Conservation (phyloP, 192 early-diverging fungal species). For the Fimicolochytrium jonesii region DNA sequence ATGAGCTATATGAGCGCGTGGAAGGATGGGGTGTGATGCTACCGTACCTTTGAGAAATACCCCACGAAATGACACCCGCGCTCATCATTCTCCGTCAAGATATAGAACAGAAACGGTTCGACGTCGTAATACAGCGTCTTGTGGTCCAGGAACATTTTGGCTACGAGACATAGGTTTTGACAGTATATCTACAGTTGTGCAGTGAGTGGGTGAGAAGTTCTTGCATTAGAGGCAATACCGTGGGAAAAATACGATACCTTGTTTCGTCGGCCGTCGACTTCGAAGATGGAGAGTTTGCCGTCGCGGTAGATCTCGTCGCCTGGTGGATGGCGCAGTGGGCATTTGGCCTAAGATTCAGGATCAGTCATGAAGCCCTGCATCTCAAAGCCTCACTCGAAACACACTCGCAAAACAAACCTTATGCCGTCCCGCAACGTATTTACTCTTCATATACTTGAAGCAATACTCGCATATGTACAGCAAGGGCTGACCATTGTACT, state of each 20-base stretch:
- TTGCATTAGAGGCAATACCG: neutral
- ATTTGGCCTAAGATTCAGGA: no score
- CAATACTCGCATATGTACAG: slow-evolving; percentile 90
- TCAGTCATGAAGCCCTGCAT: neutral
- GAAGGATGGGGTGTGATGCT: neutral
- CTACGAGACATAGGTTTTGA: slow-evolving; percentile 89
- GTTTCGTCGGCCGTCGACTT: slow-evolving; percentile 82
- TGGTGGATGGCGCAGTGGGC: slow-evolving; percentile 68
- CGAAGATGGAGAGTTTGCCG: slow-evolving; percentile 56
- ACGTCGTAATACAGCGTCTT: slow-evolving; percentile 97
- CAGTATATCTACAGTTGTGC: slow-evolving; percentile 72
- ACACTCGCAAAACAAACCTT: slow-evolving; percentile 34
- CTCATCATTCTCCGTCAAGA: slow-evolving; percentile 62
- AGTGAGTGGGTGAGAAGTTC: neutral
- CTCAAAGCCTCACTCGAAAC: neutral
- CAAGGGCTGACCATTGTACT: slow-evolving; percentile 65
- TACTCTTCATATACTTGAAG: slow-evolving; percentile 86
- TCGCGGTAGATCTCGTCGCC: slow-evolving; percentile 82
- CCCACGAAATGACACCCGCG: slow-evolving; percentile 67
- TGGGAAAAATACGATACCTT: slow-evolving; percentile 47
- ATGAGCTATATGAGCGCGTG: neutral
- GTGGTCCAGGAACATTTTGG: slow-evolving; percentile 94
- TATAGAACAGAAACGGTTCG: slow-evolving; percentile 90
- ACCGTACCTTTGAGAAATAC: slow-evolving; percentile 88
- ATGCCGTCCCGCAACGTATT: slow-evolving; percentile 69